A percentile compares a stretch with the other conserved stretches of the same genome.
phyloP scores from a whole-genome alignment of 2,329 filamentous ascomycete genomes.

The Lojkania enalia region DNA sequence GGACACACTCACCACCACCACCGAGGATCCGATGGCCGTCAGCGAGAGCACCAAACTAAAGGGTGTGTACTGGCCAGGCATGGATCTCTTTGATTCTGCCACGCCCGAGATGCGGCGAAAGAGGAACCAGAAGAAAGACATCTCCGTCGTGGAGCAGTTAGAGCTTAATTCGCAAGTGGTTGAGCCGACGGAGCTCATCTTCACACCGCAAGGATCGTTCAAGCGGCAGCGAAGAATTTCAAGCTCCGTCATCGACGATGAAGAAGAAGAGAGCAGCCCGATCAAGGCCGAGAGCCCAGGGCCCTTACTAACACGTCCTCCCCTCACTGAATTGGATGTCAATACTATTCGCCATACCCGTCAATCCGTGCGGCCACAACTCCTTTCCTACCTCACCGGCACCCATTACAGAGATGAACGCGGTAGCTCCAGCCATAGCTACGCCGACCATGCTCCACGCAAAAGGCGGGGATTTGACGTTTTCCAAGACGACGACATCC shows the following conservation, averaged over 20 bases:
- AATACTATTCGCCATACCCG: conserved; percentile 37
- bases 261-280: conserved; percentile 44
- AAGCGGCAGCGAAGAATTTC: conserved; percentile 51
- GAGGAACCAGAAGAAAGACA: conserved; percentile 77
- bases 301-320: conserved; percentile 27
- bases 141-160: conserved; percentile 70
- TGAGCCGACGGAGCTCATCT: conserved; percentile 67
- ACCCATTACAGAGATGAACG: conserved; percentile 37
- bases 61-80: conserved; percentile 74
- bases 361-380: conserved; percentile 26
- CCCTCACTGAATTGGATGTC: conserved; percentile 35
- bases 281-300: conserved; percentile 42
- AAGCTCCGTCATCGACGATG: conserved; percentile 46
- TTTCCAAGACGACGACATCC: conserved; percentile 45
- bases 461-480: conserved; percentile 46
- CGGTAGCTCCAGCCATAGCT: conserved; percentile 34
- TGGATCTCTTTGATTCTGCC: conserved; percentile 81
- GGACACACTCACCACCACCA: conserved; percentile 13
- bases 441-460: conserved; percentile 34
- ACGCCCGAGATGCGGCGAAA: conserved; percentile 72
- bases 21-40: conserved; percentile 33
- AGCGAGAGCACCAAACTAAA: conserved; percentile 61
- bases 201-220: conserved; percentile 51
- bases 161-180: conserved; percentile 66
- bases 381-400: conserved; percentile 22